phyloP scores from a whole-genome alignment of 225 moss, liverwort and hornwort genomes.

The Thuidium tamariscinum region DNA sequence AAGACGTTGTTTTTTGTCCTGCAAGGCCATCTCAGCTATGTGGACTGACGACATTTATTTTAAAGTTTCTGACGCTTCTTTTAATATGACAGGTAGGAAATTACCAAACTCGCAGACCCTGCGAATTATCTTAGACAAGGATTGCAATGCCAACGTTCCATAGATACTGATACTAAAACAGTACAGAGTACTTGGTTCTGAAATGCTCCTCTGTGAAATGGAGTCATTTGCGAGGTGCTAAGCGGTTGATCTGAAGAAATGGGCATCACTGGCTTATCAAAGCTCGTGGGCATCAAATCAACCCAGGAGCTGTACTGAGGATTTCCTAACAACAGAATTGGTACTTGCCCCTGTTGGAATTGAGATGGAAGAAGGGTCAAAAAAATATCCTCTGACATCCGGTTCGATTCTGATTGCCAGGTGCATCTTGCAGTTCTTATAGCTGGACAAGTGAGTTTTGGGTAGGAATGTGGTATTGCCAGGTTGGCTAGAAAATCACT shows the following conservation, averaged over 20 bases:
- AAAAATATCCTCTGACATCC: not conserved
- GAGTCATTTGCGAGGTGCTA: not conserved
- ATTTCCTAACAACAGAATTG: not conserved
- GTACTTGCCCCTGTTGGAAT: not conserved
- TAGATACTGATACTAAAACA: not conserved
- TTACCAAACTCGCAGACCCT: not conserved
- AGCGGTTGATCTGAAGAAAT: not conserved
- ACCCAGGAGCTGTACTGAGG: not conserved
- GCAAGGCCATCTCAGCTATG: not conserved
- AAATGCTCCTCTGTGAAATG: not conserved
- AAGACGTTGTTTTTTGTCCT: not conserved
- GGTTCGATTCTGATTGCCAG: not conserved
- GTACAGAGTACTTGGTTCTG: not conserved
- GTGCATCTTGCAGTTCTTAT: not conserved
- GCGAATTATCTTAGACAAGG: not conserved
- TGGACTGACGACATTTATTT: not conserved
- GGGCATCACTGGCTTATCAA: not conserved
- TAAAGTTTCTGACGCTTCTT: not conserved
- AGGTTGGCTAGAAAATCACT: not conserved
- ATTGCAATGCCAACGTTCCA: not conserved
- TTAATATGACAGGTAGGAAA: not conserved
- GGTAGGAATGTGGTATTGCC: not conserved
- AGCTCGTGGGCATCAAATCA: not conserved
- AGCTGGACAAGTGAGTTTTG: not conserved
- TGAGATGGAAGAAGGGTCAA: not conserved